Conservation (phyloP, 2,329 filamentous ascomycete species). For the Geosmithia flava region DNA sequence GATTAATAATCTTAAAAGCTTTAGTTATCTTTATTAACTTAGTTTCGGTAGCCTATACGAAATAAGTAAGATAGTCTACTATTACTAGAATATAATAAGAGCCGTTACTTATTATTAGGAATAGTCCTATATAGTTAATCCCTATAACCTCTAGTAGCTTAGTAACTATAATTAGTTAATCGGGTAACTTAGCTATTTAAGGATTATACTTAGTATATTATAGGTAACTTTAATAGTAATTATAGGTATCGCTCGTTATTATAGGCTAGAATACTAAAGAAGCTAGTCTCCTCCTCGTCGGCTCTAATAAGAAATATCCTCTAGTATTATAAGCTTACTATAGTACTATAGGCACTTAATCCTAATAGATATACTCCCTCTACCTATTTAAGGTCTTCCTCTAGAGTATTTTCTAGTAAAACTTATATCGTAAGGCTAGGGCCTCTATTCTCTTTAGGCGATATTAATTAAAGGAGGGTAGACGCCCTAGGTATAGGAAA, state of each 20-base stretch:
- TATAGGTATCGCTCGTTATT: background rate
- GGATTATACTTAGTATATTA: background rate
- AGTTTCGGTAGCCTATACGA: background rate
- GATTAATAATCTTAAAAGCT: background rate
- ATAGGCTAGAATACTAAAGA: background rate
- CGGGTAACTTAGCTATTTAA: background rate
- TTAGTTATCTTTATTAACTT: background rate
- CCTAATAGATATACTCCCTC: background rate
- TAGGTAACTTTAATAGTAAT: background rate
- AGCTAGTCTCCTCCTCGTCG: background rate
- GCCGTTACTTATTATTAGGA: background rate
- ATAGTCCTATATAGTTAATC: background rate
- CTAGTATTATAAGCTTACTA: background rate
- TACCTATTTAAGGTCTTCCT: background rate
- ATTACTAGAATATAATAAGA: background rate
- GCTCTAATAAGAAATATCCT: background rate
- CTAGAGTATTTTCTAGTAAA: background rate
- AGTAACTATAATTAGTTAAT: background rate
- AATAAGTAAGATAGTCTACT: background rate
- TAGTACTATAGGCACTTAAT: background rate
- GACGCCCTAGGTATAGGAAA: background rate
- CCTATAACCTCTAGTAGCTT: background rate
- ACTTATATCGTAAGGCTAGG: background rate
- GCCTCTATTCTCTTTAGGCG: background rate
- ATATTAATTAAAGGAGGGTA: background rate